phyloP scores from a whole-genome alignment of 768 basidiomycete genomes.

The Hygrophorus pudorinus region DNA sequence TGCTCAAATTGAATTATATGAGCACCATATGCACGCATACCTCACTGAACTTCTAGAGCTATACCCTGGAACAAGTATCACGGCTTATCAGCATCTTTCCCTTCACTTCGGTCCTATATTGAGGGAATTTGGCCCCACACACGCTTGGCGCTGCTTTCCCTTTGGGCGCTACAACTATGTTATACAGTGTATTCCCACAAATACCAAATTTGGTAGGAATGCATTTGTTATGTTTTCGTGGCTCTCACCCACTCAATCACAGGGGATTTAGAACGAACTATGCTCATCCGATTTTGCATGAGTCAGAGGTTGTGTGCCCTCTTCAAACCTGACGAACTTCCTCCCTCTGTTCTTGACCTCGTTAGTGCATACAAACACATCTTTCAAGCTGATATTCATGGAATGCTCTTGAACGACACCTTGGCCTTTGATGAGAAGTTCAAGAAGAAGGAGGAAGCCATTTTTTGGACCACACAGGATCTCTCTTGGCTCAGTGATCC shows the following conservation, averaged over 20 bases:
- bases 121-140: conserved; percentile 21
- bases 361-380: background rate
- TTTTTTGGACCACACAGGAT: too few relatives aligned
- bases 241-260: too few relatives aligned
- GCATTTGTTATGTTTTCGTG: background rate
- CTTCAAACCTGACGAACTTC: background rate
- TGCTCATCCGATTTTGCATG: background rate
- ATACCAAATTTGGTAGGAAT: conserved; percentile 15
- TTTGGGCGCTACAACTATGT: conserved; percentile 27
- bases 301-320: background rate
- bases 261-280: background rate
- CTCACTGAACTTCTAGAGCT: background rate
- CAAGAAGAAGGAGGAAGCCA: too few relatives aligned
- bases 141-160: conserved; percentile 29
- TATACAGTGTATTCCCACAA: conserved; percentile 23
- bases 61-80: conserved; percentile 7
- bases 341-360: background rate
- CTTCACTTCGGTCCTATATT: conserved; percentile 6
- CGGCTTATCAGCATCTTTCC: conserved; percentile 6
- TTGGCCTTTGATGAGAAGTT: background rate
- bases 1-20: background rate
- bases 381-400: background rate
- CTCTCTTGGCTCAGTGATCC: too few relatives aligned
- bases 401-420: background rate
- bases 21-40: conserved; percentile 1